phyloP scores from a whole-genome alignment of 768 basidiomycete species.

The Roridomyces roridus region DNA sequence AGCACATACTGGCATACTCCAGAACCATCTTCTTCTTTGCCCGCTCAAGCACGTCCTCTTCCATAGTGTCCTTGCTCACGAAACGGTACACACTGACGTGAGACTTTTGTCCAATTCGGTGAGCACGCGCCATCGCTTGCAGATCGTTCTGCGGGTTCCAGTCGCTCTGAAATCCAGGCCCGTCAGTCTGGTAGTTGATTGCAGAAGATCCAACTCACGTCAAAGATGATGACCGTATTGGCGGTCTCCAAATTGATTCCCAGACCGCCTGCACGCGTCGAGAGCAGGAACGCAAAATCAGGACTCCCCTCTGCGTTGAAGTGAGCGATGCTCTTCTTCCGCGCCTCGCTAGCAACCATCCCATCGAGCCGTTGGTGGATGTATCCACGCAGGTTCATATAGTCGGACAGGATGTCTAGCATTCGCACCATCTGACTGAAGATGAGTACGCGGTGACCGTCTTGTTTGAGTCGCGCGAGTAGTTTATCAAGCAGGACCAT shows the following conservation, averaged over 20 bases:
- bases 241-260: conserved; percentile 99
- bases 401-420: conserved; percentile 98
- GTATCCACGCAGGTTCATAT: conserved; percentile 90
- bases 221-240: conserved; percentile 98
- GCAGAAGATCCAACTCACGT: conserved; percentile 60
- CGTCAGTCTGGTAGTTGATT: not conserved
- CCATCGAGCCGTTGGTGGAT: conserved; percentile 95
- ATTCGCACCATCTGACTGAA: conserved; percentile 99
- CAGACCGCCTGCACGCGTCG: conserved; percentile 95
- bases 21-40: conserved; percentile 99
- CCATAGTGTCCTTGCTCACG: conserved; percentile 99
- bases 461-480: conserved; percentile 84
- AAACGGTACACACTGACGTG: conserved; percentile 99
- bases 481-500: conserved; percentile 98
- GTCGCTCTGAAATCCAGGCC: conserved; percentile 73
- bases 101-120: conserved; percentile 98
- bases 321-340: conserved; percentile 96
- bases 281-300: conserved; percentile 96
- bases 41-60: conserved; percentile 96
- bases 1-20: conserved; percentile 94
- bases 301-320: conserved; percentile 93
- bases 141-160: conserved; percentile 99
- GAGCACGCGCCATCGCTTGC: conserved; percentile 99
- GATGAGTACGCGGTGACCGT: conserved; percentile 96
- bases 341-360: conserved; percentile 89